A percentile compares a stretch with the other conserved stretches of the same genome.
phyloP scores from a whole-genome alignment of 176 grass and related monocot species.

The Musa schizocarpa region DNA sequence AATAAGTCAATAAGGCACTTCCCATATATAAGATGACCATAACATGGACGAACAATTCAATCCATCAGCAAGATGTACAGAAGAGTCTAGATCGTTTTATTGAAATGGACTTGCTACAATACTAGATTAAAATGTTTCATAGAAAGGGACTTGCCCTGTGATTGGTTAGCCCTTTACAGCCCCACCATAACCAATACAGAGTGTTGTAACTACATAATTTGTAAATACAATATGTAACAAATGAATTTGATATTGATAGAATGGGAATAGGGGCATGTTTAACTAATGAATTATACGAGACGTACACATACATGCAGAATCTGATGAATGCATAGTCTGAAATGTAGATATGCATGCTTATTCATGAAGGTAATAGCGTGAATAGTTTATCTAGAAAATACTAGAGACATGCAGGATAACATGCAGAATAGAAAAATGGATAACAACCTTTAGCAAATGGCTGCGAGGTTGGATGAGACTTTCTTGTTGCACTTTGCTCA shows the following conservation, averaged over 20 bases:
- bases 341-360: background rate
- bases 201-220: no score
- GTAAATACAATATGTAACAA: no score
- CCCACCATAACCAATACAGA: background rate
- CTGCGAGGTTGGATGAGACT: slow-evolving; percentile 63
- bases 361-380: background rate
- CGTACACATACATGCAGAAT: no score
- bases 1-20: slow-evolving; percentile 10
- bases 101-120: no score
- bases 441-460: slow-evolving; percentile 82
- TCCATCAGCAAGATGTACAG: no score
- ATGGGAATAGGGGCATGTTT: no score
- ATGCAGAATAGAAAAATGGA: background rate
- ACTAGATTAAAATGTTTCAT: no score
- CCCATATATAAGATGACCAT: background rate
- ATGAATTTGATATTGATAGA: no score
- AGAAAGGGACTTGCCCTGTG: no score
- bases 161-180: background rate
- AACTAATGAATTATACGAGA: no score
- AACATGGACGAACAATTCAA: background rate
- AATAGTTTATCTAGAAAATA: background rate
- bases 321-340: background rate
- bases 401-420: background rate
- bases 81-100: no score
- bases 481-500: slow-evolving; percentile 55